Evolutionary conservation across 495 filamentous ascomycete genomes (phyloP), one percentile per base, ranked within the genome.

Genomic region (Aspergillus funiculosus): DNA sequence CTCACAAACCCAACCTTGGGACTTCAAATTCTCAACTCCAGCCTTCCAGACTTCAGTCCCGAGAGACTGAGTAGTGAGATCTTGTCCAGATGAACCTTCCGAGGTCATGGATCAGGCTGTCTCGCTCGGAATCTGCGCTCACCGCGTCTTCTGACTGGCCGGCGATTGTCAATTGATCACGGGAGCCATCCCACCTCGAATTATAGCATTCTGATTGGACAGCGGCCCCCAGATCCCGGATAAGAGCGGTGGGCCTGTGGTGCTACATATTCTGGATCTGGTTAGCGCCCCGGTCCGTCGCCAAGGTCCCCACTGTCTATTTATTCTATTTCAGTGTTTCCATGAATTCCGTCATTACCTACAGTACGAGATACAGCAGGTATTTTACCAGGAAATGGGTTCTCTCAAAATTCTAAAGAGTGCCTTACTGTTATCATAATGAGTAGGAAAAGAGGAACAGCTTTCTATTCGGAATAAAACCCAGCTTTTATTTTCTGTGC

Each of bases 241-340:
- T 34, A 6, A 5, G 13, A 1, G 18, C 19, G 24, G 22, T 41
- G 24, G 35, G 26, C 18, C 25, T 44, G 30, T 28, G 14, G 20
- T n/a, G 28, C 38, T 53, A 50, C 51, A 54, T 46, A 50, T 50
- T 42, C 51, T 47, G 37, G 22, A 54, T 54, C 25, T 18, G 51
- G 51, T 54, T 54, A 46, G 42, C 32, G 41, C 35, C 24, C 22
- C 49, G 49, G 49, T 25, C 49, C 39, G 45, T 11, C 29, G 8
- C 25, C 43, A 51, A 51, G 41, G 34, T 45, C 30, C 42, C 31
- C 42, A 39, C 34, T 8, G 29, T 20, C 43, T 30, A 29, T 5
- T n/a, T n/a, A n/a, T n/a, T n/a, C n/a, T n/a, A n/a, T n/a, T n/a
- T n/a, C n/a, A n/a, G n/a, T n/a, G n/a, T n/a, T n/a, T n/a, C n/a